phyloP scores from a whole-genome alignment of 2,329 filamentous ascomycete species.

The Pseudonectria buxi region DNA sequence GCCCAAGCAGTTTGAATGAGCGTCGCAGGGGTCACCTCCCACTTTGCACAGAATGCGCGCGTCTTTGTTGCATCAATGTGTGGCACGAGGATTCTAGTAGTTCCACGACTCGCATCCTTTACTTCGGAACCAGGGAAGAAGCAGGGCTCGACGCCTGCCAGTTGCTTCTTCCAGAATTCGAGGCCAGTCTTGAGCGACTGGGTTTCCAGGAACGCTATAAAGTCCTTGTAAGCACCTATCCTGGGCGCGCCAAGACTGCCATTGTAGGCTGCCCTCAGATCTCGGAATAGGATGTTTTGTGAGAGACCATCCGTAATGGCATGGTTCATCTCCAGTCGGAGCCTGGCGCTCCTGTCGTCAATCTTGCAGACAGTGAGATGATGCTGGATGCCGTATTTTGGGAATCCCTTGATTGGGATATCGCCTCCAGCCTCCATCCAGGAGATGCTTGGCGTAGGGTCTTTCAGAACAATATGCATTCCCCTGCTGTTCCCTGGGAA shows the following conservation, averaged over 20 bases:
- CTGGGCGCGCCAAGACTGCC: neutral
- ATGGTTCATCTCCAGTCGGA: constrained; percentile 27
- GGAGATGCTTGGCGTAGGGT: neutral
- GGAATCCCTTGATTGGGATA: neutral
- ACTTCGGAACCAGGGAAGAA: constrained; percentile 8
- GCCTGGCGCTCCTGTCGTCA: constrained; percentile 3
- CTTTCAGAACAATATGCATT: constrained; percentile 8
- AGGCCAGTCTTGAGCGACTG: neutral
- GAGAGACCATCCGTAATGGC: constrained; percentile 25
- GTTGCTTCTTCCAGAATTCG: neutral
- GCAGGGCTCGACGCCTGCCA: constrained; percentile 3
- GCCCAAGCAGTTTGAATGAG: constrained; percentile 47
- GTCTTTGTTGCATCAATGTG: constrained; percentile 8
- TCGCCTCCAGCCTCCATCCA: neutral
- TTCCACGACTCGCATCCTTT: too few relatives aligned
- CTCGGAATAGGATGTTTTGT: constrained; percentile 21
- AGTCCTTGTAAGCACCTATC: constrained; percentile 1
- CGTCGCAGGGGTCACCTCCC: constrained; percentile 40
- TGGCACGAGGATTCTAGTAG: constrained; percentile 6
- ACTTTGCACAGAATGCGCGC: constrained; percentile 29
- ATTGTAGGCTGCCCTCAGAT: constrained; percentile 22
- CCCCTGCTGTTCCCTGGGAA: constrained; percentile 2
- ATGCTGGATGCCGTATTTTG: constrained; percentile 2
- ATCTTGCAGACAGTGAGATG: constrained; percentile 9
- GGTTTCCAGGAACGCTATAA: constrained; percentile 2